phyloP scores from a whole-genome alignment of 2,329 filamentous ascomycete species.

The Stachybotrys echinatus region DNA sequence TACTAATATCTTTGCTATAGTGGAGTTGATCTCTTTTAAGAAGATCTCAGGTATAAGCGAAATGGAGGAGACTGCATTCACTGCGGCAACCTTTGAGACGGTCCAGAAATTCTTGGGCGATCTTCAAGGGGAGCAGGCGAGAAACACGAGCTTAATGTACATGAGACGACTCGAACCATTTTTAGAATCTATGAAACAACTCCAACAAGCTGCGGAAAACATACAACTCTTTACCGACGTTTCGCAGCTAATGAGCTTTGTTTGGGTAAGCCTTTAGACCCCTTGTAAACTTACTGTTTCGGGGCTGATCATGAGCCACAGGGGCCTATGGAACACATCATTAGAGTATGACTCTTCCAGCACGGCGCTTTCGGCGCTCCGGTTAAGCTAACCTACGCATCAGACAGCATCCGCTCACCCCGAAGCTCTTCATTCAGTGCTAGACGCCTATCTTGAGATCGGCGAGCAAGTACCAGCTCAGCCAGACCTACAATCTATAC shows the following conservation, averaged over 20 bases:
- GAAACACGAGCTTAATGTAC: neutral
- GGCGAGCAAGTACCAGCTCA: neutral
- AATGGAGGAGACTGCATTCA: neutral
- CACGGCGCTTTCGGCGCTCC: neutral
- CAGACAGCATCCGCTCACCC: neutral
- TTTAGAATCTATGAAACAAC: neutral
- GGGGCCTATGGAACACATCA: neutral
- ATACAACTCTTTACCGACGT: neutral
- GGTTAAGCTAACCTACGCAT: neutral
- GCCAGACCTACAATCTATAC: neutral
- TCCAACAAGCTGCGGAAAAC: neutral
- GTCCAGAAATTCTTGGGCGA: neutral
- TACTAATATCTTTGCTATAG: neutral
- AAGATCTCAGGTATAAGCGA: neutral
- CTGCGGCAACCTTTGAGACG: neutral
- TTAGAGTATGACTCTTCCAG: neutral
- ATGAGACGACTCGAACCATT: slow-evolving; percentile 1
- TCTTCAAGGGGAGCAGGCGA: neutral
- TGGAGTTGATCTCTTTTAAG: neutral
- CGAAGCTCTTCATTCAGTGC: neutral
- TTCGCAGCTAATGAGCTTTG: neutral
- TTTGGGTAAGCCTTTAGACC: neutral
- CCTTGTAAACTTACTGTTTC: neutral
- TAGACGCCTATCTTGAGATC: neutral
- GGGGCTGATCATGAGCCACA: neutral